Percentiles rank a stretch among this genome's conserved stretches.
Evolutionary conservation across 1,139 yeast species (phyloP).

Genomic region (Groenewaldozyma auringiensis): DNA sequence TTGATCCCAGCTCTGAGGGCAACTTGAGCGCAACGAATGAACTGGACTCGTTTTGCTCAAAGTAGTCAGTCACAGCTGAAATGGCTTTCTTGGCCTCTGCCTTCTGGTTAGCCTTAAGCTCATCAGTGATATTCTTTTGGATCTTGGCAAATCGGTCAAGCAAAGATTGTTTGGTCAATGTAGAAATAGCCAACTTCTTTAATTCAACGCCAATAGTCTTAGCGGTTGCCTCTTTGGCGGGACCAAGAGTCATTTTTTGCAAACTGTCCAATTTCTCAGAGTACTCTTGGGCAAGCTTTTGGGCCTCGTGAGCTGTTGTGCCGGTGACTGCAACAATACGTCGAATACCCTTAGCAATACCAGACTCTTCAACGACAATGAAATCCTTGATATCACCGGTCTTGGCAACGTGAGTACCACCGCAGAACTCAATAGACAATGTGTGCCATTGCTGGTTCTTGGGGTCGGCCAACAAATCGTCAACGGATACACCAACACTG

Average conservation of each 20-base stretch:
- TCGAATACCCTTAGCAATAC: constrained; percentile 97
- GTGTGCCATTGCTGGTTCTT: constrained; percentile 63
- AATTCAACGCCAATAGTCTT: constrained; percentile 80
- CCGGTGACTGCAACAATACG: constrained; percentile 98
- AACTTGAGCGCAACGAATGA: constrained; percentile 59
- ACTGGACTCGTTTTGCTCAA: constrained; percentile 41
- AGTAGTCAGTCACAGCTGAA: constrained; percentile 70
- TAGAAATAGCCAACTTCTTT: constrained; percentile 76
- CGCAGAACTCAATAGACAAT: constrained; percentile 90
- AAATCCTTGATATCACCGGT: constrained; percentile 92
- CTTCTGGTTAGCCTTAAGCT: constrained; percentile 78
- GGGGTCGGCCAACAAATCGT: constrained; percentile 68
- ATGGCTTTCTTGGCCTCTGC: constrained; percentile 75
- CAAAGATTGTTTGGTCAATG: constrained; percentile 67
- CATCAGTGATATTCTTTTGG: constrained; percentile 84
- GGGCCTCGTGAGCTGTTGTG: constrained; percentile 80
- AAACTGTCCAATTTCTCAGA: constrained; percentile 52
- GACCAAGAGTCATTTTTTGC: constrained; percentile 47
- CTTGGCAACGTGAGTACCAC: constrained; percentile 94
- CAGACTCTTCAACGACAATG: constrained; percentile 86
- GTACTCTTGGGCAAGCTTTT: constrained; percentile 70
- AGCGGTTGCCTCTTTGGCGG: constrained; percentile 65
- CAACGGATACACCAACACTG: constrained; percentile 86
- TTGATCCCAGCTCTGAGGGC: constrained; percentile 54
- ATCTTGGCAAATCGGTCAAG: constrained; percentile 66